A percentile compares a stretch with the other conserved stretches of the same genome.
These are phyloP conservation scores for Paramecium pentaurelia DNA, from an alignment of 73 alveolate species.

Conservation along the genomic window DNA sequence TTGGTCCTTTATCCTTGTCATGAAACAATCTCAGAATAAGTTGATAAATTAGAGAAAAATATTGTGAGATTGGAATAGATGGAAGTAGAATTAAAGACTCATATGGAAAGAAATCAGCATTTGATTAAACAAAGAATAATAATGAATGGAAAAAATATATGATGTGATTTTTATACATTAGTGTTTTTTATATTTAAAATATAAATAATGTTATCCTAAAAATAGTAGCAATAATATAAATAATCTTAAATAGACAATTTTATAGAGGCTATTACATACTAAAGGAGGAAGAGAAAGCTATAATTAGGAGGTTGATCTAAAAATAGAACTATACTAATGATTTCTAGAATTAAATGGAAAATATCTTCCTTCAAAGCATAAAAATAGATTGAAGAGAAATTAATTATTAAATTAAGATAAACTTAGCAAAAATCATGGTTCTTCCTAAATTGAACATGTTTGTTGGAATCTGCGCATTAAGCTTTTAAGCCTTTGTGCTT, in stretches of 20 bases:
- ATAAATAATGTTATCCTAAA: neutral
- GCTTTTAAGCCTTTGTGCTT: slow-evolving; percentile 10
- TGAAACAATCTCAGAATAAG: neutral
- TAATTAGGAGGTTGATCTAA: neutral
- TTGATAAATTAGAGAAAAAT: neutral
- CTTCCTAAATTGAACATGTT: slow-evolving; percentile 29
- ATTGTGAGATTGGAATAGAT: neutral
- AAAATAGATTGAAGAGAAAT: neutral
- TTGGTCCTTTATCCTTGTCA: slow-evolving; percentile 21
- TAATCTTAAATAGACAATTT: neutral
- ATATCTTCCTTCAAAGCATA: neutral
- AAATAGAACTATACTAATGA: neutral
- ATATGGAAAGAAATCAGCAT: neutral
- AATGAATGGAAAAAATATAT: neutral
- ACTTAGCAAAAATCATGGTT: neutral
- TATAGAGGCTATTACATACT: neutral
- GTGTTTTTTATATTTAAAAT: neutral
- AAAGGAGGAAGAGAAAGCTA: neutral
- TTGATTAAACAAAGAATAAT: neutral
- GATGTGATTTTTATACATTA: neutral
- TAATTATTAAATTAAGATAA: neutral
- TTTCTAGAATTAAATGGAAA: neutral
- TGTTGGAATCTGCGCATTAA: neutral
- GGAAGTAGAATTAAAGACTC: neutral
- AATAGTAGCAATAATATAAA: neutral